Evolutionary conservation across 1,284 basidiomycete species (phyloP).

Genomic region (Ustanciosporium gigantosporum): DNA sequence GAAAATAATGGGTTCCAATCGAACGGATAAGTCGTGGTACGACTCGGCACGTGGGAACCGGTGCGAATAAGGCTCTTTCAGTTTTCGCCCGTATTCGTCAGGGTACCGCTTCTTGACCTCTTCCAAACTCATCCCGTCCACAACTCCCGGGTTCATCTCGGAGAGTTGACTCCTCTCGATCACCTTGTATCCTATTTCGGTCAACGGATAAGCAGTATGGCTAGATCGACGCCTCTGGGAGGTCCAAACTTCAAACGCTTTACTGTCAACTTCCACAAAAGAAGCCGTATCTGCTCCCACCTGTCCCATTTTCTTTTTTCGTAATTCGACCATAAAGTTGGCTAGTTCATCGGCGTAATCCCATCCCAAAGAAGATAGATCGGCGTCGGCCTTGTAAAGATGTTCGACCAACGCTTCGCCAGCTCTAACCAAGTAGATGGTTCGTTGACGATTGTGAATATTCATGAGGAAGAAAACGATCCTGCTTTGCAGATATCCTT

Average conservation of each 20-base stretch:
- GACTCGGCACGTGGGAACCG: constrained; percentile 66
- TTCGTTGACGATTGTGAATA: constrained; percentile 87
- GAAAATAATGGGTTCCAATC: constrained; percentile 77
- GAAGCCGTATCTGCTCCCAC: constrained; percentile 13
- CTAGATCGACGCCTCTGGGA: constrained; percentile 88
- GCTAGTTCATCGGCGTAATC: constrained; percentile 78
- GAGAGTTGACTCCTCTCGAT: constrained; percentile 93
- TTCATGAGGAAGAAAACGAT: constrained; percentile 98
- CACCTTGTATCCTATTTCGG: constrained; percentile 70
- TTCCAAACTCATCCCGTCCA: constrained; percentile 87
- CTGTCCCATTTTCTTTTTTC: constrained; percentile 26
- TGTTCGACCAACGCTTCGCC: constrained; percentile 79
- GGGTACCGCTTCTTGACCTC: constrained; percentile 88
- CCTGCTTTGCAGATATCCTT: constrained; percentile 81
- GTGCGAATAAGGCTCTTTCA: constrained; percentile 90
- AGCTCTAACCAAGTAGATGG: constrained; percentile 66
- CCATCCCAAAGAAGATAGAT: constrained; percentile 90
- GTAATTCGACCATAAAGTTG: constrained; percentile 55
- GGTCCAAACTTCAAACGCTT: constrained; percentile 80
- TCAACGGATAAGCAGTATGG: constrained; percentile 94
- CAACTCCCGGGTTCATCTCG: constrained; percentile 84
- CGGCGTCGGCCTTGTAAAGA: constrained; percentile 97
- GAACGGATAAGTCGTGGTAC: constrained; percentile 77
- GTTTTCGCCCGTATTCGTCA: constrained; percentile 89
- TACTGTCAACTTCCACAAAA: constrained; percentile 26